These are phyloP conservation scores for Camellia japonica DNA, from an alignment of 148 eudicot species.

Conservation along the genomic window DNA sequence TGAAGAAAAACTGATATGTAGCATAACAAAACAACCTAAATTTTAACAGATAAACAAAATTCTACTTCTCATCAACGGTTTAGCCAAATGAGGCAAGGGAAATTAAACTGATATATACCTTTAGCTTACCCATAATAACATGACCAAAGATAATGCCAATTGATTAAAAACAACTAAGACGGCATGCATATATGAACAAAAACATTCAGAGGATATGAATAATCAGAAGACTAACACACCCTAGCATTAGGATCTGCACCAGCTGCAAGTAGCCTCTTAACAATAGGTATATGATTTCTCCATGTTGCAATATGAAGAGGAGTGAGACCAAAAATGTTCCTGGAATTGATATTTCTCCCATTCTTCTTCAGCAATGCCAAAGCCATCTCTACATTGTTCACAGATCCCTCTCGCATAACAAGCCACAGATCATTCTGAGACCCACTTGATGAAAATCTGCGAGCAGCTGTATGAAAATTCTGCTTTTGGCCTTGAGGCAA, in stretches of 20 bases:
- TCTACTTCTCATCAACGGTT: not conserved
- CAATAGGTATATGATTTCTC: slow-evolving; percentile 93
- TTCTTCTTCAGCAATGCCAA: slow-evolving; percentile 70
- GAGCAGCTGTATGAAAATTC: slow-evolving; percentile 43
- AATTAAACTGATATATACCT: not conserved
- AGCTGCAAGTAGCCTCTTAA: slow-evolving; percentile 87
- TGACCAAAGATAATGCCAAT: not conserved
- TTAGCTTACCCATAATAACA: not conserved
- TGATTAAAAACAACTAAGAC: slow-evolving; percentile 13
- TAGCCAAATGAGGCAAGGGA: not conserved
- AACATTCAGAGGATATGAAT: slow-evolving; percentile 16
- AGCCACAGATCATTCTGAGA: slow-evolving; percentile 65
- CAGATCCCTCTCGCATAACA: slow-evolving; percentile 65
- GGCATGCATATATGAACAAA: slow-evolving; percentile 11
- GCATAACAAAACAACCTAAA: not conserved
- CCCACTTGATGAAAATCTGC: slow-evolving; percentile 40
- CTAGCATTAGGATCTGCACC: slow-evolving; percentile 98
- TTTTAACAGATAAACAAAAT: too few species aligned
- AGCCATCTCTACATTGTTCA: slow-evolving; percentile 68
- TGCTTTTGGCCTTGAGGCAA: slow-evolving; percentile 61
- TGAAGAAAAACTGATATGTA: too few species aligned
- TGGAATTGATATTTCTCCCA: slow-evolving; percentile 77
- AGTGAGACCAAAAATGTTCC: slow-evolving; percentile 81
- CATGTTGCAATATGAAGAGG: slow-evolving; percentile 94
- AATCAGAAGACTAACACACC: slow-evolving; percentile 48